Evolutionary conservation across 163 green algal species (phyloP).

Genomic region (Scenedesmus sp.): DNA sequence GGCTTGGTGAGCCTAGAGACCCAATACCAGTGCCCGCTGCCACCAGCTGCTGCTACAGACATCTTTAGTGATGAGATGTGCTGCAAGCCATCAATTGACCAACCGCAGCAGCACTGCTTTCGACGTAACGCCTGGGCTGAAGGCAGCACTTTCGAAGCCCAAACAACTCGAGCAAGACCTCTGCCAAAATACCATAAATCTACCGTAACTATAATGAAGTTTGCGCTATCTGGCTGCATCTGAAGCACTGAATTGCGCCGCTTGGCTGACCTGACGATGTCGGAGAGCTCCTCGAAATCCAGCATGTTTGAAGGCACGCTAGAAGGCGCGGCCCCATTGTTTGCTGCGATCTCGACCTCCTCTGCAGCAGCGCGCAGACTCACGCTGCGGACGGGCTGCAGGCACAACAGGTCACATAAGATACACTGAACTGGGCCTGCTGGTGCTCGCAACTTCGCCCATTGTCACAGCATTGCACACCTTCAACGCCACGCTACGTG

Average conservation of each 20-base stretch:
- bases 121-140: not conserved
- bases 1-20: not conserved
- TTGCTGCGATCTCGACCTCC: constrained; percentile 33
- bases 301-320: constrained; percentile 63
- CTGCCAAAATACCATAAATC: not conserved
- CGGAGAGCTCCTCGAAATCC: constrained; percentile 86
- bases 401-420: constrained; percentile 23
- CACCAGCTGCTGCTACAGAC: not conserved
- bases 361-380: constrained; percentile 22
- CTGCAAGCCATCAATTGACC: not conserved
- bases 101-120: not conserved
- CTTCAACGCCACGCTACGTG: constrained; percentile 1
- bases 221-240: not conserved
- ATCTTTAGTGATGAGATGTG: not conserved
- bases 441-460: not conserved
- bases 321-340: constrained; percentile 25
- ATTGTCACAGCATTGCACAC: constrained; percentile 20
- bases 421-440: not conserved
- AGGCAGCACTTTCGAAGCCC: not conserved
- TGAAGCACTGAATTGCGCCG: not conserved
- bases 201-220: not conserved
- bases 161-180: not conserved
- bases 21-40: not conserved
- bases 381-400: constrained; percentile 31
- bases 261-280: constrained; percentile 68